Evolutionary conservation across 768 basidiomycete species (phyloP).

Genomic region (Coprinellus aureogranulatus): DNA sequence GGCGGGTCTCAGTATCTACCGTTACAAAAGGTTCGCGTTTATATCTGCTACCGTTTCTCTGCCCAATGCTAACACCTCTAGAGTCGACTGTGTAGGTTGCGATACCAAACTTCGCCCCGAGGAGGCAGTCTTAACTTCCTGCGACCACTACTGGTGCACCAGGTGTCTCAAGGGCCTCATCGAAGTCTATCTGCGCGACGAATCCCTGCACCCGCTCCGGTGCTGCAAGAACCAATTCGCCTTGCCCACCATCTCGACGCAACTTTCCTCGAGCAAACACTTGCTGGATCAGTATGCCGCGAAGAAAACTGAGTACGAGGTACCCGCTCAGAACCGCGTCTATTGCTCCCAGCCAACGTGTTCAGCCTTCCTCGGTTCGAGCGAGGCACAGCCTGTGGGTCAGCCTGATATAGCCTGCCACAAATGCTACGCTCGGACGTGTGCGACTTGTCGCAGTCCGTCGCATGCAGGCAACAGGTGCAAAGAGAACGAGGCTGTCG

Average conservation of each 20-base stretch:
- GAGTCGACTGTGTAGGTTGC: conserved; percentile 17
- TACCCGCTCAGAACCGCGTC: conserved; percentile 14
- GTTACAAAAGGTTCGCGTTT: conserved; percentile 1
- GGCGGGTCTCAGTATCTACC: conserved; percentile 4
- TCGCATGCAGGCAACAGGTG: conserved; percentile 12
- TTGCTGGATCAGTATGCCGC: conserved; percentile 9
- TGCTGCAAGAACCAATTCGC: conserved; percentile 19
- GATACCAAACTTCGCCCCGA: conserved; percentile 8
- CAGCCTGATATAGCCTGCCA: conserved; percentile 6
- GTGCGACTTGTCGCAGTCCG: conserved; percentile 12
- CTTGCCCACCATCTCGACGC: not conserved
- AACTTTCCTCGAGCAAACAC: conserved; percentile 3
- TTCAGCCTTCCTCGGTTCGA: conserved; percentile 15
- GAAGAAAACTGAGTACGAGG: conserved; percentile 16
- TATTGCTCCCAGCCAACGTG: conserved; percentile 18
- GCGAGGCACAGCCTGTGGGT: not conserved
- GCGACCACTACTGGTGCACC: conserved; percentile 18
- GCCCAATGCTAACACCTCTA: not conserved
- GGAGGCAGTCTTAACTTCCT: conserved; percentile 8
- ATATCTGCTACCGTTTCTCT: no score
- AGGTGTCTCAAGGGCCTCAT: conserved; percentile 16
- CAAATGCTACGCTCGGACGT: conserved; percentile 9
- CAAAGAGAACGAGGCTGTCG: conserved; percentile 32
- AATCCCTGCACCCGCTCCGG: conserved; percentile 18
- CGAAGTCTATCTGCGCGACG: conserved; percentile 16